Base-by-base conservation (phyloP, 2,329 filamentous ascomycete genomes). In the Cytospora mali region DNA sequence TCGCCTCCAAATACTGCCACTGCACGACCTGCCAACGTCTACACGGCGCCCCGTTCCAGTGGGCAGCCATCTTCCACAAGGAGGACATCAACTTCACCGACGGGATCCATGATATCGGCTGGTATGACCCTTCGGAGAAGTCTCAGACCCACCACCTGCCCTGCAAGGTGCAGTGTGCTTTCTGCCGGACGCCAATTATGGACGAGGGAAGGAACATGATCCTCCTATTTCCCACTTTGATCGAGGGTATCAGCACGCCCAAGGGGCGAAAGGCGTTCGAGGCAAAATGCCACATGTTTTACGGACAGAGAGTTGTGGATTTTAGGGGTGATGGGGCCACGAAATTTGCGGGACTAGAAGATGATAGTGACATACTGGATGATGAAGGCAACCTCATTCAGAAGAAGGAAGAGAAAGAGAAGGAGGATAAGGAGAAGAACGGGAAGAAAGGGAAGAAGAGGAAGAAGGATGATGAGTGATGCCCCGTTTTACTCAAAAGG, bases 161-260 rank as follows among this genome's bases (percentile, higher is more conserved):
- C 0, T 93, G 90, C 75, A 95, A 95, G 74, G 90, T 95, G 14
- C 87, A 86, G 66, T 96, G 92, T 73, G 80, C 81, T 0, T 87
- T 84, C 74, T 96, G 92, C 76, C 86, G 89, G 50, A 85, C 86
- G 6, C 89, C 89, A 6, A 92, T 96, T 71, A 93, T 96, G 90
- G 92, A 96, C 70, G 92, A 96, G 74, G 92, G 92, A 0, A 77
- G 92, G 18, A 94, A 92, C 71, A 93, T 95, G 87, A 88, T 92
- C 35, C 75, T 96, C 61, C 72, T 96, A 28, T 96, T 95, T 71
- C 92, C 92, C 0, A 87, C 84, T 1, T 79, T 93, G 62, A 84
- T 96, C 63, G 80, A 90, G 52, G 80, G 86, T 59, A 85, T 91
- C 27, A 75, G 78, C 60, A 80, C 76, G 7, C 75, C 83, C 10